A percentile compares a stretch with the other conserved stretches of the same genome.
Conservation (phyloP, 176 grass and related monocot genomes). For the Hyparrhenia diplandra region DNA sequence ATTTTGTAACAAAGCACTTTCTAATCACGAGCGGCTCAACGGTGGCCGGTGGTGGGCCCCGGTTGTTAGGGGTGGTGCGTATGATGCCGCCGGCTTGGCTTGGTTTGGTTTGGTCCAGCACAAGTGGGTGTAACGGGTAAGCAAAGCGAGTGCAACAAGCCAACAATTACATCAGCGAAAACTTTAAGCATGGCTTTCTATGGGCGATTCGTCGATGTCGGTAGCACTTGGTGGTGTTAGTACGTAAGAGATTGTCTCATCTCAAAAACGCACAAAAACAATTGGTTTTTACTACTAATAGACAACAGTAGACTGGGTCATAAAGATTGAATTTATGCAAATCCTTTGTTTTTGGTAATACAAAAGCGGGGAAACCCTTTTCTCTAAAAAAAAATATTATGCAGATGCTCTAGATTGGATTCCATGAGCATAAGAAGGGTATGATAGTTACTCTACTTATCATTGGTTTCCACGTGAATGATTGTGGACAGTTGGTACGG, state of each 20-base stretch:
- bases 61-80: background rate
- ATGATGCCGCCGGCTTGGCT: background rate
- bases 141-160: background rate
- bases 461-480: background rate
- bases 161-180: background rate
- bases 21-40: background rate
- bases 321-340: background rate
- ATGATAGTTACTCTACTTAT: background rate
- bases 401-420: background rate
- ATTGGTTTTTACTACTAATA: too few species aligned
- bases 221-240: too few species aligned
- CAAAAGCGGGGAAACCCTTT: too few species aligned
- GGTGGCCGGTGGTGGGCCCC: background rate
- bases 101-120: background rate
- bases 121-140: background rate
- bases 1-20: background rate
- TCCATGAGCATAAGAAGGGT: background rate
- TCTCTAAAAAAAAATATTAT: too few species aligned
- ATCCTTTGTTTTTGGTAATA: too few species aligned
- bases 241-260: too few species aligned
- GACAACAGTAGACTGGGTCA: background rate
- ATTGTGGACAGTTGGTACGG: background rate
- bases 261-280: too few species aligned
- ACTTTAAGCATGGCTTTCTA: background rate
- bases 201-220: background rate